Percentiles rank a stretch among this genome's conserved stretches.
phyloP scores from a whole-genome alignment of 202 grass and related monocot genomes.

The Schoenoplectus triqueter region DNA sequence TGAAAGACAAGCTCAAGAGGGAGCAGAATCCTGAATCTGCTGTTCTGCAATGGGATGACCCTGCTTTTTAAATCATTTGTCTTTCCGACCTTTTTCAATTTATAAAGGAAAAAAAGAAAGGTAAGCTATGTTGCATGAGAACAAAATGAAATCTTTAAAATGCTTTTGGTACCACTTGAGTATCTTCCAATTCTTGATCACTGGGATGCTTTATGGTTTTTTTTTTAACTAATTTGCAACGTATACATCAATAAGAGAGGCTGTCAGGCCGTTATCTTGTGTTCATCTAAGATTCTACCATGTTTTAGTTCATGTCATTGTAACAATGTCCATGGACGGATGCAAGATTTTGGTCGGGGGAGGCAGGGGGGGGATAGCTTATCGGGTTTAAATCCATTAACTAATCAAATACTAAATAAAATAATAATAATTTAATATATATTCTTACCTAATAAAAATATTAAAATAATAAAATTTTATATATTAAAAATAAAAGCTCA shows the following conservation, averaged over 20 bases:
- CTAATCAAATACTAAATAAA: too few relatives aligned
- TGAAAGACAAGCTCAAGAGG: constrained; percentile 92
- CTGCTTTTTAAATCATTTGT: not conserved
- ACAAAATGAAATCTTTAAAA: not conserved
- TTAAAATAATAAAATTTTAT: too few relatives aligned
- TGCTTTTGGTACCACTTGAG: not conserved
- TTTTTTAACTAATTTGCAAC: not conserved
- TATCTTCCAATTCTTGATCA: not conserved
- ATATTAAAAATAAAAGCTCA: too few relatives aligned
- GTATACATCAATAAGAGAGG: not conserved
- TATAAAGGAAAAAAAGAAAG: not conserved
- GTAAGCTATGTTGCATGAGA: not conserved
- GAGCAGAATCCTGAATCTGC: constrained; percentile 67
- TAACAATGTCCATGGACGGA: not conserved
- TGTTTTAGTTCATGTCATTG: not conserved
- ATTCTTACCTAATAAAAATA: too few relatives aligned
- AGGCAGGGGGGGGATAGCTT: too few relatives aligned
- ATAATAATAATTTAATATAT: too few relatives aligned
- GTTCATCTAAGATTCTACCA: not conserved
- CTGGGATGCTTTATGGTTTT: not conserved
- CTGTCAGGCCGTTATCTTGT: not conserved
- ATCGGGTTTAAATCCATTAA: too few relatives aligned
- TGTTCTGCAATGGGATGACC: constrained; percentile 90
- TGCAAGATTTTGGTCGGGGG: too few relatives aligned
- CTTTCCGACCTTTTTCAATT: not conserved